Percentiles rank a stretch among this genome's conserved stretches.
phyloP scores from a whole-genome alignment of 2,329 filamentous ascomycete genomes.

The Fusarium sp. region DNA sequence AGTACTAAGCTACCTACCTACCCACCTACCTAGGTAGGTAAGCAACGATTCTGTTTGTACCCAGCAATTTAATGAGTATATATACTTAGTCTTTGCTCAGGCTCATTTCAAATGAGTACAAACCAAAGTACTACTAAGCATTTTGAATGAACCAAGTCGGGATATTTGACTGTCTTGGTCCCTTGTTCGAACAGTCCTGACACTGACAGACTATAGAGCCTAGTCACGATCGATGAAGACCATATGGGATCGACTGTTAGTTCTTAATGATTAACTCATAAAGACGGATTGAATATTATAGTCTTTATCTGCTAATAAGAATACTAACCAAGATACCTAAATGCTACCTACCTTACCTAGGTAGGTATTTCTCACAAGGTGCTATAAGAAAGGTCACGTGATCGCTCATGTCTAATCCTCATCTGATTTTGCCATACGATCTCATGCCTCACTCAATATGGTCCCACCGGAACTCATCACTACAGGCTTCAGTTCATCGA shows the following conservation, averaged over 20 bases:
- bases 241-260: background rate
- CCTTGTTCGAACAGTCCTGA: background rate
- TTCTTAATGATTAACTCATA: background rate
- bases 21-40: background rate
- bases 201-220: background rate
- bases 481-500: background rate
- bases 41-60: background rate
- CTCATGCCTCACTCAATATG: background rate
- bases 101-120: background rate
- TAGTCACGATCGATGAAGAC: background rate
- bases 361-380: background rate
- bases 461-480: background rate
- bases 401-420: background rate
- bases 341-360: background rate
- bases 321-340: background rate
- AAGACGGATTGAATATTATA: background rate
- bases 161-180: background rate
- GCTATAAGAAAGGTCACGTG: conserved; percentile 6
- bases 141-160: background rate
- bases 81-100: background rate
- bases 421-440: conserved; percentile 25
- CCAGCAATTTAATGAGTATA: background rate
- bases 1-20: background rate
- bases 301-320: background rate
- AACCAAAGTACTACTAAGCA: background rate